phyloP scores from a whole-genome alignment of 129 eudicot species.

The Flaveria sonorensis region DNA sequence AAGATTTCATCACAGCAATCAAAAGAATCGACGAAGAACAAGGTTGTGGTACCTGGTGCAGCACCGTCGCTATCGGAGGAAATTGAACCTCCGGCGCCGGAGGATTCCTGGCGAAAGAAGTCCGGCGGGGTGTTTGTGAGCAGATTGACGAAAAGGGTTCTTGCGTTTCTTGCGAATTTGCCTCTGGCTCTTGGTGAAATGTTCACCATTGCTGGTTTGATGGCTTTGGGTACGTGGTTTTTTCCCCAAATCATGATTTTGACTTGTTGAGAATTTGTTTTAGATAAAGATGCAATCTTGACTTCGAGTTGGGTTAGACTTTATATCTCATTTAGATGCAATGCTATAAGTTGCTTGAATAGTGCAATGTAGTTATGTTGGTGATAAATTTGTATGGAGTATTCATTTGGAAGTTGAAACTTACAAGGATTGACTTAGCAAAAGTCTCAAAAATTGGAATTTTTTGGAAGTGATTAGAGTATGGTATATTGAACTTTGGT shows the following conservation, averaged over 20 bases:
- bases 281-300: not conserved
- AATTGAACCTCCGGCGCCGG: constrained; percentile 17
- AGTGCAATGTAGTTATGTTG: too few relatives aligned
- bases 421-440: constrained; percentile 3
- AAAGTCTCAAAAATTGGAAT: constrained; percentile 3
- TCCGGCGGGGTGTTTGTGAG: constrained; percentile 35
- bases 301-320: not conserved
- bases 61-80: constrained; percentile 65
- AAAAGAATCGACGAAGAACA: constrained; percentile 35
- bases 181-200: constrained; percentile 90
- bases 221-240: constrained; percentile 74
- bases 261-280: not conserved
- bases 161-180: constrained; percentile 76
- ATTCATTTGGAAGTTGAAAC: not conserved
- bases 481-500: not conserved
- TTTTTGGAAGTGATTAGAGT: not conserved
- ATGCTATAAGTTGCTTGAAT: not conserved
- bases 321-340: not conserved
- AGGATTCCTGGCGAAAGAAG: constrained; percentile 32
- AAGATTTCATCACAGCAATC: constrained; percentile 45
- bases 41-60: constrained; percentile 57
- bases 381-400: not conserved
- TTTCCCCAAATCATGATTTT: not conserved
- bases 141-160: constrained; percentile 48
- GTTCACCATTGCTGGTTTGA: constrained; percentile 77